Evolutionary conservation across 805 yeast species (phyloP).

Genomic region (Torulaspora franciscae): DNA sequence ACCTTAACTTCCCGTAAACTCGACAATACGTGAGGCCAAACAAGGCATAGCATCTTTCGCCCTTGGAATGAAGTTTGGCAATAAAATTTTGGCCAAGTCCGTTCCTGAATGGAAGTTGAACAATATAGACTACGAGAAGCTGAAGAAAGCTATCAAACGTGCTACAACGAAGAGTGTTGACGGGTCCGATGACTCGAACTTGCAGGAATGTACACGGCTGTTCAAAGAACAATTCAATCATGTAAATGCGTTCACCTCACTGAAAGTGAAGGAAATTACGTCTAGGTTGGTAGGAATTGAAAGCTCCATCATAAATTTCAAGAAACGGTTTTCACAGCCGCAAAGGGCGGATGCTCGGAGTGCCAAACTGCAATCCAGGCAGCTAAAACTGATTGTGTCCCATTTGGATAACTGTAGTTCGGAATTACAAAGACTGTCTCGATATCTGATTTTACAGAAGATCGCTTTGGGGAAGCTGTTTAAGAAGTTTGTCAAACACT

Average conservation of each 20-base stretch:
- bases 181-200: slow-evolving; percentile 7
- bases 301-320: slow-evolving; percentile 21
- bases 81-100: slow-evolving; percentile 65
- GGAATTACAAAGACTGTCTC: slow-evolving; percentile 48
- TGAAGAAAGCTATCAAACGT: slow-evolving; percentile 59
- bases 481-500: slow-evolving; percentile 42
- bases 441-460: slow-evolving; percentile 55
- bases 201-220: slow-evolving; percentile 9
- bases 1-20: no score
- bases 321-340: slow-evolving; percentile 2
- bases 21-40: background rate
- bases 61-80: slow-evolving; percentile 74
- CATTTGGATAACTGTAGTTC: slow-evolving; percentile 26
- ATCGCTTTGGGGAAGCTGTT: slow-evolving; percentile 56
- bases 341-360: background rate
- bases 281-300: slow-evolving; percentile 29
- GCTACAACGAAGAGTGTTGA: slow-evolving; percentile 40
- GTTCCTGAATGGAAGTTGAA: slow-evolving; percentile 85
- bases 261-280: slow-evolving; percentile 32
- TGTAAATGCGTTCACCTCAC: slow-evolving; percentile 26
- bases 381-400: slow-evolving; percentile 15
- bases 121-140: slow-evolving; percentile 75
- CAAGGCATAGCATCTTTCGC: background rate
- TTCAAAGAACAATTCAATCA: slow-evolving; percentile 27
- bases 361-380: slow-evolving; percentile 9